A percentile compares a stretch with the other conserved stretches of the same genome.
phyloP scores from a whole-genome alignment of 2,329 filamentous ascomycete species.

The Parastagonospora avenae region DNA sequence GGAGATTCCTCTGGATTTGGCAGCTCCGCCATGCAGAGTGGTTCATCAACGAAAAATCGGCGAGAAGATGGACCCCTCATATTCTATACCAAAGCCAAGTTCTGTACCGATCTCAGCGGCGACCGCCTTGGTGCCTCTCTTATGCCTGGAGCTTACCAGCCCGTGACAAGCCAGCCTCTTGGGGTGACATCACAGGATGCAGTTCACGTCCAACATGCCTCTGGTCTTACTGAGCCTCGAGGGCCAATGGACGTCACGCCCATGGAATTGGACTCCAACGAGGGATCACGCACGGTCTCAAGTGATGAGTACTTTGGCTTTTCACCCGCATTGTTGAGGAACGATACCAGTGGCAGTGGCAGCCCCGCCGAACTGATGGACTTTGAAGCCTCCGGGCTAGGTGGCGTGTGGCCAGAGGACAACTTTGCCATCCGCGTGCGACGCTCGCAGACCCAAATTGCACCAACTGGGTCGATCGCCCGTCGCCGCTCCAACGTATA shows the following conservation, averaged over 20 bases:
- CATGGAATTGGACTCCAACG: conserved; percentile 30
- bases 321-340: conserved; percentile 37
- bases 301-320: conserved; percentile 45
- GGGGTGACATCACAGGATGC: conserved; percentile 18
- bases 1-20: conserved; percentile 51
- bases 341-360: conserved; percentile 23
- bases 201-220: conserved; percentile 1
- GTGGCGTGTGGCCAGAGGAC: conserved; percentile 64
- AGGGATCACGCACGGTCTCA: conserved; percentile 36
- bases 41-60: conserved; percentile 55
- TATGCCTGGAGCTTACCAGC: conserved; percentile 34
- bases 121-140: conserved; percentile 51
- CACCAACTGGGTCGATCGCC: not conserved
- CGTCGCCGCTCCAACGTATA: conserved; percentile 22
- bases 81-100: conserved; percentile 79
- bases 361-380: conserved; percentile 38
- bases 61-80: conserved; percentile 76
- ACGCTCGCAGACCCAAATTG: conserved; percentile 27
- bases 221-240: conserved; percentile 37
- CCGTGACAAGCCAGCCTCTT: conserved; percentile 40
- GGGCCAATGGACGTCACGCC: conserved; percentile 27
- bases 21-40: conserved; percentile 55
- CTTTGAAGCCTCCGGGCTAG: conserved; percentile 60
- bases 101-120: conserved; percentile 79
- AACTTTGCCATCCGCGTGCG: conserved; percentile 61